Evolutionary conservation across 139 green algal genomes (phyloP), one percentile per base, ranked within the genome.

Genomic region (Picochlorum sp.): DNA sequence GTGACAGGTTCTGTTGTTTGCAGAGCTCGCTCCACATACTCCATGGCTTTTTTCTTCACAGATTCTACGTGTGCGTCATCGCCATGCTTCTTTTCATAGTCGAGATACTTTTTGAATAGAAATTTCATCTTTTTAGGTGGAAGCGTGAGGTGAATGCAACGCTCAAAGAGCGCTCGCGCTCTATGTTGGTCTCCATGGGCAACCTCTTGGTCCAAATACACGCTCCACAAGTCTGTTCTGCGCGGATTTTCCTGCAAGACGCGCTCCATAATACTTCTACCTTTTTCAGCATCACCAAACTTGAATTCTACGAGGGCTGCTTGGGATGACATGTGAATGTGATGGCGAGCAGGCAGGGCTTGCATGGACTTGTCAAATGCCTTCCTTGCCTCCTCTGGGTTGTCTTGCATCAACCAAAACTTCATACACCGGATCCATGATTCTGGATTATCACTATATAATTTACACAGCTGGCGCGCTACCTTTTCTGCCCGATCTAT

Each of bases 191-290:
- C 24, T 15, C 71, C 67, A 3, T n/a, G 6, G 16, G 49, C 18
- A 45, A 79, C 66, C 45, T 79, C 88, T 81, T 98, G 91, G 69
- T 98, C 93, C 2, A 97, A 67, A 78, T 97, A 98, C 2, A 96
- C 72, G 69, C 78, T 91, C 93, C 92, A 97, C 21, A 98, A 68
- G 74, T 98, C 93, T n/a, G 90, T 70, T 15, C 92, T 81, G 69
- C 89, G 89, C 41, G 93, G 92, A 80, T 96, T 92, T 77, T 90
- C 94, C 10, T 80, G 73, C 63, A 98, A 76, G 57, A 97, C 71
- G 11, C 83, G 78, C 77, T 98, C 93, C 58, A 96, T 85, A 1
- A 98, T 76, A 49, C 75, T 80, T 51, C 92, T 84, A 8, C 83
- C 89, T 0, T 81, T 72, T 75, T 96, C 89, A 21, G 37, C 21